These are phyloP conservation scores for Rhizodiscina lignyota DNA, from an alignment of 495 filamentous ascomycete genomes.

Conservation along the genomic window DNA sequence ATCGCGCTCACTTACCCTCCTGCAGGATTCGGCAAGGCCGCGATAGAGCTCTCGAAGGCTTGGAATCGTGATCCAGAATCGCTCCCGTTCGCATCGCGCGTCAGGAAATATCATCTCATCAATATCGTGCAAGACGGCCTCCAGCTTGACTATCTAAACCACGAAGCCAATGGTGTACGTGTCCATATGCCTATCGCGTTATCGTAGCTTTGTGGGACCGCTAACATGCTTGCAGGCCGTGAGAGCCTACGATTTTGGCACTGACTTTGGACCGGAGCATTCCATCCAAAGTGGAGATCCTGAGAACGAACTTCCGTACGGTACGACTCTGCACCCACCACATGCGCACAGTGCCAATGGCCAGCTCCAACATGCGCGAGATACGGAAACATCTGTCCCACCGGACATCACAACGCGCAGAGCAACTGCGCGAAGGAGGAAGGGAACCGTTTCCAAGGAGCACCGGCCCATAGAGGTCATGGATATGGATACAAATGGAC, in stretches of 20 bases:
- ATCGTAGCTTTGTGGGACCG: conserved; percentile 1
- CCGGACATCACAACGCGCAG: not conserved
- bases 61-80: conserved; percentile 22
- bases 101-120: conserved; percentile 15
- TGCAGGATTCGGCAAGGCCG: conserved; percentile 15
- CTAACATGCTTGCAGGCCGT: conserved; percentile 5
- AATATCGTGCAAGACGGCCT: conserved; percentile 23
- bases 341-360: conserved; percentile 1
- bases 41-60: conserved; percentile 15
- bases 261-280: conserved; percentile 10
- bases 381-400: not conserved
- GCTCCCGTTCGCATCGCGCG: conserved; percentile 21
- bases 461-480: not conserved
- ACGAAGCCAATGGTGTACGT: conserved; percentile 4
- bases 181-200: not conserved
- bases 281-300: not conserved
- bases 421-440: not conserved
- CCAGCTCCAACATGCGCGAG: not conserved
- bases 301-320: not conserved
- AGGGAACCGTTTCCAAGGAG: not conserved
- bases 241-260: conserved; percentile 12
- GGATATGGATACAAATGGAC: not conserved
- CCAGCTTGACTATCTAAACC: conserved; percentile 16
- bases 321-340: not conserved
- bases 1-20: not conserved